phyloP scores from a whole-genome alignment of 352 stramenopile genomes.

The Phytophthora pseudosyringae region DNA sequence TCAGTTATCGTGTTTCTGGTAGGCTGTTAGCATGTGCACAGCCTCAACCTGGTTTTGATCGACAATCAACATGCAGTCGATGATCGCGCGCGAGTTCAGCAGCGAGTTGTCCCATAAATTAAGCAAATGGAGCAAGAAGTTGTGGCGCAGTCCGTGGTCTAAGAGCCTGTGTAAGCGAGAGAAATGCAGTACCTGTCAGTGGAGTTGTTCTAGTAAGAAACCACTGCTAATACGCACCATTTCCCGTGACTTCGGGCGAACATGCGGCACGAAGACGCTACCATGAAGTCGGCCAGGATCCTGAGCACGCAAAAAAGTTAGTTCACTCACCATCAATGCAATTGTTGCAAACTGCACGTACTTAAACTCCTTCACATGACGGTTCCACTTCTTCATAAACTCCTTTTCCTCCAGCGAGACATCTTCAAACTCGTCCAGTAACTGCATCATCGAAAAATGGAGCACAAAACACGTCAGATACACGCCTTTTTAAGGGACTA shows the following conservation, averaged over 20 bases:
- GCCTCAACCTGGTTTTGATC: constrained; percentile 59
- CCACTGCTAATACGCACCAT: constrained; percentile 47
- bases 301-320: constrained; percentile 34
- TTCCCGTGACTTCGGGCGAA: constrained; percentile 86
- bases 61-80: constrained; percentile 90
- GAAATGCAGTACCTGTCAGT: neutral
- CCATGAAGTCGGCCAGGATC: constrained; percentile 88
- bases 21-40: neutral
- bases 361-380: constrained; percentile 81
- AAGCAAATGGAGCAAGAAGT: constrained; percentile 90
- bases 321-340: neutral
- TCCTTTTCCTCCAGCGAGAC: constrained; percentile 88
- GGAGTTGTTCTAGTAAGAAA: neutral
- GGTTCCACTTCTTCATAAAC: constrained; percentile 93
- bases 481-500: neutral
- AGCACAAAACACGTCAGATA: constrained; percentile 8
- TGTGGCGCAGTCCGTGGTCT: constrained; percentile 79
- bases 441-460: constrained; percentile 34
- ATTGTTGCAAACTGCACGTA: constrained; percentile 27
- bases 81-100: constrained; percentile 84
- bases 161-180: constrained; percentile 52
- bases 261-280: constrained; percentile 83
- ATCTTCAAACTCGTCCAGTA: constrained; percentile 90
- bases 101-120: constrained; percentile 93
- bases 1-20: neutral